Base-by-base conservation (phyloP, 768 basidiomycete genomes). In the Pleurotus pulmonarius region DNA sequence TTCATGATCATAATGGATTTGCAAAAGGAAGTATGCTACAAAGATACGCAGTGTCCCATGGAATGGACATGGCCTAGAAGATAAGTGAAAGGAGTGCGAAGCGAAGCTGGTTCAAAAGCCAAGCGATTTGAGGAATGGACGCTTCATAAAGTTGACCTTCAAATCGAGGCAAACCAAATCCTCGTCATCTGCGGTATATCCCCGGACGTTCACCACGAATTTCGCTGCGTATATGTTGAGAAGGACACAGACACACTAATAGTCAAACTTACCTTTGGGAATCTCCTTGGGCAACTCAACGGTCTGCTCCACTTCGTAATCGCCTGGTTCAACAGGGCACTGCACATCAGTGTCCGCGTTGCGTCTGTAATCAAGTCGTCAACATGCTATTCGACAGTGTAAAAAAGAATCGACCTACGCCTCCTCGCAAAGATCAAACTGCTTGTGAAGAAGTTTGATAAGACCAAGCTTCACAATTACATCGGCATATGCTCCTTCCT, bases 381-480 rank as follows among this genome's bases (percentile, higher is more conserved):
- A 58, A 25, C 37, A 37, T 26, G 22, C 45, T 25, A 39, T 26
- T 22, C 12, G 16, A 34, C 54, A 45, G 15, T 39, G 12, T 40
- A 26, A 25, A 34, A 55, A 48, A 20, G 24, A 57, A 52, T 16
- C 26, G 16, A 83, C 94, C 65, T 76, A 97, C 92, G 94, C 94
- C 72, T 98, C 95, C 58, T 95, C 80, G 67, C 96, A 98, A 29
- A 98, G 72, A 61, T 98, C 92, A 62, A 98, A 96, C 15, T 61
- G 66, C 75, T 92, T 97, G 45, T 76, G 70, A 29, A 98, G 73
- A n/a, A 98, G 68, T 75, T 92, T 97, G 66, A 99, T 83, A 25
- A 92, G 73, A 22, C 97, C 97, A n/a, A 98, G 78, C 70, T 98
- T 98, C 56, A 99, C 96, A 1, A 73, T 72, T 3, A 99, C 94